Percentiles rank a stretch among this genome's conserved stretches.
These are phyloP conservation scores for Colletotrichum agaves DNA, from an alignment of 2,329 filamentous ascomycete species.

Conservation along the genomic window DNA sequence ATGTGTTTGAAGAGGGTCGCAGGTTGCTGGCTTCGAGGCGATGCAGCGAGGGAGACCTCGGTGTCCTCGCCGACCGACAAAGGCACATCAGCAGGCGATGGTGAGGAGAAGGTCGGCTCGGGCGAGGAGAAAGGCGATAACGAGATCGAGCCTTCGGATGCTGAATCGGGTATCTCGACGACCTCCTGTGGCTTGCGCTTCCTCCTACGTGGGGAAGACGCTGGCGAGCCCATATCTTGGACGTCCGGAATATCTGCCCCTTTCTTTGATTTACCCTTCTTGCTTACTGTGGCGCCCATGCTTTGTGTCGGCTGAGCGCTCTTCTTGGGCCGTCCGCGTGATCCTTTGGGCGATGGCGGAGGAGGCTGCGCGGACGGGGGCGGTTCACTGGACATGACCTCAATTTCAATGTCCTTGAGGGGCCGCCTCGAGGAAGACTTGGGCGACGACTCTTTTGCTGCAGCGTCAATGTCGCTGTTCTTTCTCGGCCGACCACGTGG, in stretches of 20 bases:
- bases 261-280: slow-evolving; percentile 17
- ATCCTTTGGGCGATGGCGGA: slow-evolving; percentile 22
- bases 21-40: slow-evolving; percentile 53
- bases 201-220: slow-evolving; percentile 44
- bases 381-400: slow-evolving; percentile 43
- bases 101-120: slow-evolving; percentile 56
- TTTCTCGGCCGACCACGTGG: slow-evolving; percentile 52
- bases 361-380: slow-evolving; percentile 48
- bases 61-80: slow-evolving; percentile 57
- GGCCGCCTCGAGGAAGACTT: slow-evolving; percentile 50
- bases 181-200: slow-evolving; percentile 39
- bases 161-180: slow-evolving; percentile 65
- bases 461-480: not conserved
- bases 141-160: slow-evolving; percentile 49
- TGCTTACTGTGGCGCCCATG: not conserved
- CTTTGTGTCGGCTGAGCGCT: not conserved
- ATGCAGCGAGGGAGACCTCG: slow-evolving; percentile 53
- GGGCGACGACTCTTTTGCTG: slow-evolving; percentile 35
- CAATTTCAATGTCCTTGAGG: slow-evolving; percentile 47
- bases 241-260: slow-evolving; percentile 31
- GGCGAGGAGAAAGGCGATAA: slow-evolving; percentile 48
- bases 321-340: slow-evolving; percentile 23
- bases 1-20: slow-evolving; percentile 62
- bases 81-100: slow-evolving; percentile 55
- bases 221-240: slow-evolving; percentile 37